Conservation (phyloP, 2,329 filamentous ascomycete species). For the Penicillium sp. region DNA sequence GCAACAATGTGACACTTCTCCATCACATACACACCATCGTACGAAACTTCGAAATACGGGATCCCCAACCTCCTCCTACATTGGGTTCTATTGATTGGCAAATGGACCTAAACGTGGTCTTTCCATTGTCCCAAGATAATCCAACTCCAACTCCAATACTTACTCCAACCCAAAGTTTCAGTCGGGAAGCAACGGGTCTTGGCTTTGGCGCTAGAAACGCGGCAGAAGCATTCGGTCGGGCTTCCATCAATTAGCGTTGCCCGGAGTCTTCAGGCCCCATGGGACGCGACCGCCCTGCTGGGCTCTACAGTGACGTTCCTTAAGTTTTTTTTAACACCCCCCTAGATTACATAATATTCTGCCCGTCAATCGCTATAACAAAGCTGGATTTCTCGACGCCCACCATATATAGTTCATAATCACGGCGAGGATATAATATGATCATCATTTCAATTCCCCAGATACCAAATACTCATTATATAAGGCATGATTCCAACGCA, state of each 20-base stretch:
- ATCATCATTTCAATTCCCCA: too few relatives aligned
- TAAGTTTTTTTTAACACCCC: too few relatives aligned
- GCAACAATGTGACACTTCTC: background rate
- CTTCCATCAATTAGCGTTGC: slow-evolving; percentile 31
- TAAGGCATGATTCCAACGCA: too few relatives aligned
- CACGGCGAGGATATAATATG: too few relatives aligned
- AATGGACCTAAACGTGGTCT: slow-evolving; percentile 11
- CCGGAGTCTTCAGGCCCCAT: slow-evolving; percentile 18
- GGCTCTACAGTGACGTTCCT: too few relatives aligned
- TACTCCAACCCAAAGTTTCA: slow-evolving; percentile 20
- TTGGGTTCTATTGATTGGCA: background rate
- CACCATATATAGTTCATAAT: too few relatives aligned
- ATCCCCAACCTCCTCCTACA: background rate
- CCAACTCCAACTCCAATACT: too few relatives aligned
- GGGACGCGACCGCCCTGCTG: slow-evolving; percentile 19
- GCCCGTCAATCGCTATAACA: too few relatives aligned
- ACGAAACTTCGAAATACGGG: background rate
- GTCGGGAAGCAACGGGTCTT: slow-evolving; percentile 34
- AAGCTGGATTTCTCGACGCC: too few relatives aligned
- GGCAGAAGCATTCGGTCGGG: slow-evolving; percentile 37
- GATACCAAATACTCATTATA: too few relatives aligned
- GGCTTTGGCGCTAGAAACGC: slow-evolving; percentile 42
- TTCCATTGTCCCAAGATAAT: background rate
- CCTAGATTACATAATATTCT: too few relatives aligned
- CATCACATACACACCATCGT: background rate